Conservation (phyloP, 305 asterid species). For the Coffea humblotiana region DNA sequence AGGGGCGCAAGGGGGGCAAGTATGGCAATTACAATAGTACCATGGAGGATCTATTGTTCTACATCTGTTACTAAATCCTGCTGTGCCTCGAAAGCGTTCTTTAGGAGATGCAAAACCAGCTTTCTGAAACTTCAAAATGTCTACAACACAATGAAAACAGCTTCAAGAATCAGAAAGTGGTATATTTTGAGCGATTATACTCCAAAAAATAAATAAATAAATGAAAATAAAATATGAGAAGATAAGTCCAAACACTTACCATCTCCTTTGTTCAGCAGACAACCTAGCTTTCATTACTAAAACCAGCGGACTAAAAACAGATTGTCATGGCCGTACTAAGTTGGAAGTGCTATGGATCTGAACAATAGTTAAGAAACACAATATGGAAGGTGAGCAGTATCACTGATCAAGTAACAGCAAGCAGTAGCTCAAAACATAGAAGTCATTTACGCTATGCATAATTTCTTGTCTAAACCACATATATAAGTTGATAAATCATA, state of each 20-base stretch:
- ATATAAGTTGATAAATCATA: too few species aligned
- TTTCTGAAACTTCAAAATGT: conserved; percentile 37
- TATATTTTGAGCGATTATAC: not conserved
- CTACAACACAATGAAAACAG: conserved; percentile 34
- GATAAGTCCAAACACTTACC: conserved; percentile 39
- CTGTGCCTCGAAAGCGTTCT: conserved; percentile 24
- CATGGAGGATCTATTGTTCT: conserved; percentile 38
- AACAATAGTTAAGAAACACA: conserved; percentile 7
- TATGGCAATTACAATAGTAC: conserved; percentile 23
- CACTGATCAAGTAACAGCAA: not conserved
- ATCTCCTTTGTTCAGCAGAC: conserved; percentile 45
- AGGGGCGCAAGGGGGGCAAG: not conserved
- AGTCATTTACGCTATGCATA: not conserved
- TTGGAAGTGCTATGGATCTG: conserved; percentile 64
- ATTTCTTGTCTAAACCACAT: not conserved
- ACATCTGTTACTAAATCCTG: conserved; percentile 31
- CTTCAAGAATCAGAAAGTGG: not conserved
- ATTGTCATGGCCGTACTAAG: conserved; percentile 50
- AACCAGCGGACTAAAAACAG: conserved; percentile 48
- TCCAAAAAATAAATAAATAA: too few species aligned
- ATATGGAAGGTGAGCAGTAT: conserved; percentile 9
- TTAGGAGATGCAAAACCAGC: conserved; percentile 36
- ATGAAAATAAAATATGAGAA: not conserved
- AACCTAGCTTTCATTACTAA: conserved; percentile 49
- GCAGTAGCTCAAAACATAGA: not conserved